Evolutionary conservation across 2,329 filamentous ascomycete species (phyloP).

Genomic region (Cercospora berteroae): DNA sequence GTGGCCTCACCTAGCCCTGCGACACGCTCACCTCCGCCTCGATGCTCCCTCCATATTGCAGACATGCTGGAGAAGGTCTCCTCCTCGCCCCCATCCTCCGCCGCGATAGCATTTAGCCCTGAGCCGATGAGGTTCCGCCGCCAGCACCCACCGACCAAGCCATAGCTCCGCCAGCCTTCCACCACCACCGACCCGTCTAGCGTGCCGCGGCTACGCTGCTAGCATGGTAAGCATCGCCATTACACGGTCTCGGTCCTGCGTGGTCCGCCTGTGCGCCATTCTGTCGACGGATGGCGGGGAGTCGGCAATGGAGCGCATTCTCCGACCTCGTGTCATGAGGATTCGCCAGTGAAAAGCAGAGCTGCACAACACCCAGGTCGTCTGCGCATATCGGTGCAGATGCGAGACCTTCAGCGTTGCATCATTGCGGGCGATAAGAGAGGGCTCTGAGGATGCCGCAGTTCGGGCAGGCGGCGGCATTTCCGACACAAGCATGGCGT

Average conservation of each 20-base stretch:
- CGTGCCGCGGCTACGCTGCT: background rate
- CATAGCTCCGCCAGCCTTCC: background rate
- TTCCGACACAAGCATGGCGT: background rate
- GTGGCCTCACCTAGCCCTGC: background rate
- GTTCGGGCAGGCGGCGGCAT: background rate
- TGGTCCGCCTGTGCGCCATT: background rate
- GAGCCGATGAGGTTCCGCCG: background rate
- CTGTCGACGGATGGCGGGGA: background rate
- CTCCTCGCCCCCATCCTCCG: background rate
- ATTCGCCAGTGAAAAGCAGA: background rate
- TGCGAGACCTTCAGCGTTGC: background rate
- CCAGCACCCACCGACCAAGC: background rate
- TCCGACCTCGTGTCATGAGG: background rate
- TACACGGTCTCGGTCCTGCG: background rate
- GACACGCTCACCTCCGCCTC: background rate
- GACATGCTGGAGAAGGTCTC: background rate
- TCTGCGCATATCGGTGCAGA: background rate
- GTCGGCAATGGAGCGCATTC: background rate
- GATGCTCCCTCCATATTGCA: background rate
- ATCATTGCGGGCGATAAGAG: background rate
- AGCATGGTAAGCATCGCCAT: background rate
- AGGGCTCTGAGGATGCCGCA: background rate
- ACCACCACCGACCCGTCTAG: background rate
- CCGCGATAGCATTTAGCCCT: background rate
- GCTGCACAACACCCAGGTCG: background rate